Base-by-base conservation (phyloP, 2,329 filamentous ascomycete species). In the Rhynchosporium graminicola region DNA sequence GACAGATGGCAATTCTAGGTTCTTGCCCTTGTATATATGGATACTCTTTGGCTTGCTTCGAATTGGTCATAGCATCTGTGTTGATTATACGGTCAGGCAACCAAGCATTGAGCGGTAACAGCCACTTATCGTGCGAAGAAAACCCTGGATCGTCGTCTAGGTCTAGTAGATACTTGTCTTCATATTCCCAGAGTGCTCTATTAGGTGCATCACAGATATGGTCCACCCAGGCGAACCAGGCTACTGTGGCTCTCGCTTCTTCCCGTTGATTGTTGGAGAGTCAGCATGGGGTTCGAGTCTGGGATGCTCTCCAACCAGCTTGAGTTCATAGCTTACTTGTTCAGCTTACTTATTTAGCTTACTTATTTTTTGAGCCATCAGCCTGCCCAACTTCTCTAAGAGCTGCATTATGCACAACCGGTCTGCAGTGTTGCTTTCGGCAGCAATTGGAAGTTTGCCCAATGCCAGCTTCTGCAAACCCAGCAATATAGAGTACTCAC, bases 221-320 rank as follows among this genome's bases (percentile, higher is more conserved):
- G 8, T 58, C 54, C 12, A 61, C 58, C 62, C 58, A 63, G 9
- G 58, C 58, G 29, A 57, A 61, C 4, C 50, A 36, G 15, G 28
- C 45, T 26, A 61, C 26, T 3, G 60, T 42, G 4, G 9, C 10
- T 40, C 36, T 58, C 20, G 48, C 62, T 47, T 60, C 52, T 13
- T 60, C 57, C 62, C 62, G 60, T 28, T 20, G 20, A 28, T 33
- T 13, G 33, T 52, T 7, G n/a, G n/a, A 9, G 50, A 52, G 50
- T 52, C n/a, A 52, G 50, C 13, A 26, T 9, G 10, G 33, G 33
- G 4, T 51, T 13, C 13, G 38, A 26, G 26, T 26, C 7, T 15
- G 50, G n/a, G 2, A 28, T 26, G n/a, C n/a, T 10, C 38, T n/a
- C 3, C 15, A 31, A 31, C 9, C 15, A 5, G 15, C 42, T n/a